Base-by-base conservation (phyloP, 345 rosid species). In the Excoecaria agallocha region DNA sequence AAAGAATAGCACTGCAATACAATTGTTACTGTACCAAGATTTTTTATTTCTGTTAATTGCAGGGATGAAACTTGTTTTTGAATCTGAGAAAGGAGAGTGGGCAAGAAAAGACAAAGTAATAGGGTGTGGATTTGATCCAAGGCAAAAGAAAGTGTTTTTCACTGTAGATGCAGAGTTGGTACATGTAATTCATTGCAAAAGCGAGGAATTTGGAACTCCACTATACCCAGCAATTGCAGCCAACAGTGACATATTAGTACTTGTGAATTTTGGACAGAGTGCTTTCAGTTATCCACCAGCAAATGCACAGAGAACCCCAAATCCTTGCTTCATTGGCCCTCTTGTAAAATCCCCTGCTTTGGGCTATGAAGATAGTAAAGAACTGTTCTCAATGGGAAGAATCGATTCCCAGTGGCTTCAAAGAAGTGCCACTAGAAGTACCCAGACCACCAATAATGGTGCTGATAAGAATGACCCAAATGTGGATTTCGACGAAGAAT, bases 321-420 rank as follows among this genome's bases (percentile, higher is more conserved):
- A 88, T 73, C 94, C 91, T 35, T 90, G 94, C 81, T 88, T 90
- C 79, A 80, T 82, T 22, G 83, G 87, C 45, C 85, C 90, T 6
- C 83, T 78, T 22, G 86, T 50, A 35, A 84, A 76, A 20, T 81
- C 89, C 35, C 83, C 94, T 7, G 80, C 90, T 67, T 64, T 87
- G 48, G 82, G 85, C 9, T 80, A 84, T 17, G 98, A 88, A 22
- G 97, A 93, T 37, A 91, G 98, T 75, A 89, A 78, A 81, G 97
- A 91, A 78, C 86, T 93, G 0, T 93, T 93, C 74, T 93, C 98
- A 19, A 93, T 91, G 86, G 97, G 97, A 62, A 93, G 97, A 81
- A 85, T 93, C 12, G 96, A 93, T 69, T 83, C 98, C 12, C 93
- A 88, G 54, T 92, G 95, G 94, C 81, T 89, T 59, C 82, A 82